A percentile compares a stretch with the other conserved stretches of the same genome.
phyloP scores from a whole-genome alignment of 805 yeast species.

The Wickerhamomyces xylosicus region DNA sequence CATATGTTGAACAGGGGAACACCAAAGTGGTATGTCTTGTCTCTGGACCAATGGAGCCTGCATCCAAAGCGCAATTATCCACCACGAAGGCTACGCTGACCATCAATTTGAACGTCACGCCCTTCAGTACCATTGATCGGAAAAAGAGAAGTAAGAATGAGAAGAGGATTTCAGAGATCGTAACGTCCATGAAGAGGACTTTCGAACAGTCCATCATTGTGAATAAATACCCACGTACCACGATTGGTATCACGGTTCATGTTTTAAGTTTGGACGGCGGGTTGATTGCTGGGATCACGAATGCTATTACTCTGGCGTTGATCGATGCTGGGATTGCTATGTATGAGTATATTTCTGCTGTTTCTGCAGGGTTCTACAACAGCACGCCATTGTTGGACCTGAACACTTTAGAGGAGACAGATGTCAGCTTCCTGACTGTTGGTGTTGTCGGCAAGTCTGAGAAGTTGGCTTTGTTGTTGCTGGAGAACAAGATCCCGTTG shows the following conservation, averaged over 20 bases:
- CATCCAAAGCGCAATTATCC: slow-evolving; percentile 38
- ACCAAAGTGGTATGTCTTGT: slow-evolving; percentile 80
- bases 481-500: slow-evolving; percentile 79
- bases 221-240: slow-evolving; percentile 73
- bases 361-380: slow-evolving; percentile 73
- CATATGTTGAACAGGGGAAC: slow-evolving; percentile 86
- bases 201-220: slow-evolving; percentile 66
- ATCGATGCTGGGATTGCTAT: slow-evolving; percentile 94
- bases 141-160: slow-evolving; percentile 62
- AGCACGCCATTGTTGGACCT: slow-evolving; percentile 74
- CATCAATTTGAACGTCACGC: slow-evolving; percentile 62
- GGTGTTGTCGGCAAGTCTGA: slow-evolving; percentile 81
- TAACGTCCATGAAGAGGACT: slow-evolving; percentile 56
- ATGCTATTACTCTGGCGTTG: slow-evolving; percentile 80
- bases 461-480: slow-evolving; percentile 61
- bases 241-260: slow-evolving; percentile 63
- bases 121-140: slow-evolving; percentile 72
- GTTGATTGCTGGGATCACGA: slow-evolving; percentile 63
- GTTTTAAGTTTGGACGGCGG: slow-evolving; percentile 91
- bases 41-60: slow-evolving; percentile 86
- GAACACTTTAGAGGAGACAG: slow-evolving; percentile 73
- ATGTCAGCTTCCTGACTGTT: slow-evolving; percentile 69
- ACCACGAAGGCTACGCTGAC: slow-evolving; percentile 45
- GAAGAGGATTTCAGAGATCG: slow-evolving; percentile 56
- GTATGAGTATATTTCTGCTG: slow-evolving; percentile 80